Conservation (phyloP, 139 green algal species). For the Parachlorella kessleri region DNA sequence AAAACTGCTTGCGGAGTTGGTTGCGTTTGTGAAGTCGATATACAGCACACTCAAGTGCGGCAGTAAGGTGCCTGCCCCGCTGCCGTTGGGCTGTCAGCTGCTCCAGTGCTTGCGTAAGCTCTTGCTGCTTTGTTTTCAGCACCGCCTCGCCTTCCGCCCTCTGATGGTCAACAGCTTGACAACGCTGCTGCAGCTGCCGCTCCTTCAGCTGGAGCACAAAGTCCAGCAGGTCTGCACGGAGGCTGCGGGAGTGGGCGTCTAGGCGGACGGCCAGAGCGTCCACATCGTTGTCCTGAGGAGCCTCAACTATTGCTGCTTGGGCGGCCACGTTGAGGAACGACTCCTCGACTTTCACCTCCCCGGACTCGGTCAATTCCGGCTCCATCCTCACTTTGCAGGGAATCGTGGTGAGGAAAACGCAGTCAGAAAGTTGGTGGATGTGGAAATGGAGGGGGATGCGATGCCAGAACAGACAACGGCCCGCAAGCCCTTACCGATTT, state of each 20-base stretch:
- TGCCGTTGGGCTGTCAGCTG: conserved; percentile 2
- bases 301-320: neutral
- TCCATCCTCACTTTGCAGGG: neutral
- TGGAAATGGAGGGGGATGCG: neutral
- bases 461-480: neutral
- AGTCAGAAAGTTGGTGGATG: neutral
- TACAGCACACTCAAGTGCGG: neutral
- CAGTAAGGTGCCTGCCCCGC: neutral
- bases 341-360: neutral
- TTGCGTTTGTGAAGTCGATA: neutral
- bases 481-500: neutral
- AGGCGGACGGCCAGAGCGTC: conserved; percentile 5
- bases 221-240: conserved; percentile 6
- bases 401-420: neutral
- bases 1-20: neutral
- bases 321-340: neutral
- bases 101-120: neutral
- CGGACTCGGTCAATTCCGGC: neutral
- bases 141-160: neutral
- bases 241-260: neutral
- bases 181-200: neutral
- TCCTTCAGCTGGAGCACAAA: neutral
- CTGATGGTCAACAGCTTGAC: neutral
- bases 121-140: neutral
- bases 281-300: neutral